Base-by-base conservation (phyloP, 179 eudicot species). In the Spergularia azorica region DNA sequence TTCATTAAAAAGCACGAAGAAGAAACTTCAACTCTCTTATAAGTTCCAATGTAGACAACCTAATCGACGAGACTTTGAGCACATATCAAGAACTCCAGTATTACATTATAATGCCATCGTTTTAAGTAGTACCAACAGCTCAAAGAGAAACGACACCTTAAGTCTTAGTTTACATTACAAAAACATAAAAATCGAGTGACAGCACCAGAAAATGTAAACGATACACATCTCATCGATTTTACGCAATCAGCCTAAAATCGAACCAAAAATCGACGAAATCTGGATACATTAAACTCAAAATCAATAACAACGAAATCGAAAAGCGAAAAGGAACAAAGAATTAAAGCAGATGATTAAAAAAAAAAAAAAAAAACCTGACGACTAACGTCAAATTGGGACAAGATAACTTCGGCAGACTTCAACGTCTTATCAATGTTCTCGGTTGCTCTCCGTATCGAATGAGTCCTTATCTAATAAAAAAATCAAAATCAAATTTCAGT, bases 341-440 rank as follows among this genome's bases (percentile, higher is more conserved):
- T 2, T 20, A 64, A 17, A 46, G 11, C 18, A 15, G 4, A 41
- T 3, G 51, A 26, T 51, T 5, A 10, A 0, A 54, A 5, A 7
- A 43, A 43, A 5, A 43, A 43, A 43, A 43, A 6, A 0, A 72
- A 74, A 61, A 94, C 97, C 91, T 92, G 91, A 75, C 95, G 97
- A 84, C 89, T 86, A 77, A 87, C 83, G 79, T 93, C 98, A 84
- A 93, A 93, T 74, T 91, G 90, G 46, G 86, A 69, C 81, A 93
- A 80, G 73, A 93, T 87, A 48, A 89, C 90, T 70, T 93, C 97
- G 70, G 98, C 94, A 83, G 98, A 81, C 89, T 91, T 93, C 79
- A 88, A 79, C 61, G 96, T 91, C 86, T 80, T 90, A 76, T 93
- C 97, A 79, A 93, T 93, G 76, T 93, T 93, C 68, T 91, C 98